phyloP scores from a whole-genome alignment of 2,329 filamentous ascomycete species.

The Monilinia fructigena region DNA sequence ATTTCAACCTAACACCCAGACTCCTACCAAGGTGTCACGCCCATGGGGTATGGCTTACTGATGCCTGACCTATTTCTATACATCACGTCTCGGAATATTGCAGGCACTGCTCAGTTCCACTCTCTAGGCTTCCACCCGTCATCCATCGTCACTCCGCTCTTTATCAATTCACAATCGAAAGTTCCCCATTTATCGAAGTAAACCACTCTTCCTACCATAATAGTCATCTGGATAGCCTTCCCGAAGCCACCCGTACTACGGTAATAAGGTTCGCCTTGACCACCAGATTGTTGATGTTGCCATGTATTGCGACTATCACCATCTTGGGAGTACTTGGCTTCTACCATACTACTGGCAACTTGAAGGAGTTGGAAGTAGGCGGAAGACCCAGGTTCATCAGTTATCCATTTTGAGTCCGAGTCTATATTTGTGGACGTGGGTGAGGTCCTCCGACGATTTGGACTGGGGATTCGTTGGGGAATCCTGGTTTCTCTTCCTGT shows the following conservation, averaged over 20 bases:
- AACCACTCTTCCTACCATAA: constrained; percentile 46
- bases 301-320: constrained; percentile 49
- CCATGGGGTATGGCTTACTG: background rate
- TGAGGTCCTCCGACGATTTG: background rate
- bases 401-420: constrained; percentile 25
- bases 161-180: constrained; percentile 44
- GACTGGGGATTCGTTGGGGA: background rate
- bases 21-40: background rate
- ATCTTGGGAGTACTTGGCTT: constrained; percentile 7
- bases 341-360: constrained; percentile 37
- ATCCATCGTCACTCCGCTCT: constrained; percentile 42
- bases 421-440: background rate
- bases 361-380: constrained; percentile 37
- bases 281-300: constrained; percentile 53
- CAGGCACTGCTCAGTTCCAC: background rate
- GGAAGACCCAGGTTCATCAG: constrained; percentile 34
- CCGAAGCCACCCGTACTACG: constrained; percentile 49
- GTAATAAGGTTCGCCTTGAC: constrained; percentile 54
- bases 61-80: background rate
- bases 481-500: constrained; percentile 3
- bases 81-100: background rate
- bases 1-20: background rate
- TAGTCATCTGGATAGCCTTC: constrained; percentile 47
- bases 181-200: constrained; percentile 49
- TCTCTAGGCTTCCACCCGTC: constrained; percentile 46